These are phyloP conservation scores for Pyrenophora tritici-repentis DNA, from an alignment of 2,329 filamentous ascomycete species.

Conservation along the genomic window DNA sequence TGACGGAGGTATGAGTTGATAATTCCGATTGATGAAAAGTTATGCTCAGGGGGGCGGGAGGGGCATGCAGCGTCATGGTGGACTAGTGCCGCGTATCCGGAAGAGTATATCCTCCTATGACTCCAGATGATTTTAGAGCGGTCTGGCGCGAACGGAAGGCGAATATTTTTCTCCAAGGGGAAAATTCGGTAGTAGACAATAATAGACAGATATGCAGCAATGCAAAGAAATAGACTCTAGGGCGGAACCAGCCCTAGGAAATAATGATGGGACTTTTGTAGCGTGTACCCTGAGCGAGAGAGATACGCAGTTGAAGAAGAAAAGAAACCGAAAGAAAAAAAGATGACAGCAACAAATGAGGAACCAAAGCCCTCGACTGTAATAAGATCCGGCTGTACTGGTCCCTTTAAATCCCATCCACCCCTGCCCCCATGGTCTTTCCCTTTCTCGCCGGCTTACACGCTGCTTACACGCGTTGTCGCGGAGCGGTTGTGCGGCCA, in stretches of 20 bases:
- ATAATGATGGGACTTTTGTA: neutral
- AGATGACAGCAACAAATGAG: neutral
- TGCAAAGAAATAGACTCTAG: too few species aligned
- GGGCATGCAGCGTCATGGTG: neutral
- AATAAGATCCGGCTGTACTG: neutral
- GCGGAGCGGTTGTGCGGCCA: constrained; percentile 1
- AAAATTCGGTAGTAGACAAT: too few species aligned
- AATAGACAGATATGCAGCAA: too few species aligned
- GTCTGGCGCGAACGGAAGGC: neutral
- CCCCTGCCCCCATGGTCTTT: neutral
- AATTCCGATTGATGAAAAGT: neutral
- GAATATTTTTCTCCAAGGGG: neutral
- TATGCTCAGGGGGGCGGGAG: neutral
- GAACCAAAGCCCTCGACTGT: too few species aligned
- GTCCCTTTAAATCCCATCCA: constrained; percentile 8
- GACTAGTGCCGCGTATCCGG: neutral
- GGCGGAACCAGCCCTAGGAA: too few species aligned
- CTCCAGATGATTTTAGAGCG: neutral
- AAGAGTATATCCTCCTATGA: neutral
- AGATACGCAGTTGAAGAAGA: neutral
- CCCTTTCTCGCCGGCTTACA: neutral
- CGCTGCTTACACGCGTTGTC: too few species aligned
- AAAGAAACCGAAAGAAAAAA: neutral
- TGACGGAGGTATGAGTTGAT: neutral
- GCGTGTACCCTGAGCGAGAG: neutral